These are phyloP conservation scores for Nymphaea colorata DNA, from an alignment of 164 flowering plant species.

Conservation along the genomic window DNA sequence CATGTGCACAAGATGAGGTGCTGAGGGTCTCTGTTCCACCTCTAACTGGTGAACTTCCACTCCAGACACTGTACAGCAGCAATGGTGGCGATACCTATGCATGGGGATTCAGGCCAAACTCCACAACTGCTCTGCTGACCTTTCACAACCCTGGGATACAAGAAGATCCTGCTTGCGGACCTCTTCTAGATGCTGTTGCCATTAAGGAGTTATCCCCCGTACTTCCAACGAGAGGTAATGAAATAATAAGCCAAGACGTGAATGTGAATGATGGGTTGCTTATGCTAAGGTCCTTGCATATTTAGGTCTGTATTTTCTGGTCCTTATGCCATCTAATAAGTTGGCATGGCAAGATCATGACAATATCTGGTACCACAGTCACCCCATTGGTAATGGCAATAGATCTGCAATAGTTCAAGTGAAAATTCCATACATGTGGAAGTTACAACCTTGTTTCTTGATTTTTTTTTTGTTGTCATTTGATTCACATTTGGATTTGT, in stretches of 20 bases:
- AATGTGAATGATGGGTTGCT: neutral
- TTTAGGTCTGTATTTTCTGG: neutral
- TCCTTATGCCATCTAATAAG: neutral
- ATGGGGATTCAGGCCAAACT: constrained; percentile 47
- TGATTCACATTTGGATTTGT: neutral
- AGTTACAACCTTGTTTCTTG: too few relatives aligned
- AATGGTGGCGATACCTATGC: constrained; percentile 75
- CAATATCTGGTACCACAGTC: neutral
- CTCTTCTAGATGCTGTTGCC: constrained; percentile 59
- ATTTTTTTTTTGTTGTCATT: neutral
- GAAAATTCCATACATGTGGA: too few relatives aligned
- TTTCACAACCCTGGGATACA: constrained; percentile 68
- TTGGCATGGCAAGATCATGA: neutral
- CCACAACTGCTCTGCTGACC: constrained; percentile 21
- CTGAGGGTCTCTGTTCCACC: constrained; percentile 60
- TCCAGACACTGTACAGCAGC: constrained; percentile 75
- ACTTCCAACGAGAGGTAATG: constrained; percentile 31
- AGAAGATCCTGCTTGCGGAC: constrained; percentile 86
- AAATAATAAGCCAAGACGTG: neutral
- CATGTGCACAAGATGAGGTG: constrained; percentile 78
- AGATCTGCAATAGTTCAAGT: too few relatives aligned
- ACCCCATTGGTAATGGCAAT: too few relatives aligned
- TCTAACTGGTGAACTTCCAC: constrained; percentile 52
- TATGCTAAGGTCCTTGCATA: neutral
- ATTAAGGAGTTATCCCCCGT: constrained; percentile 44